phyloP scores from a whole-genome alignment of 1,284 basidiomycete species.

The Exobasidium cylindrosporum region DNA sequence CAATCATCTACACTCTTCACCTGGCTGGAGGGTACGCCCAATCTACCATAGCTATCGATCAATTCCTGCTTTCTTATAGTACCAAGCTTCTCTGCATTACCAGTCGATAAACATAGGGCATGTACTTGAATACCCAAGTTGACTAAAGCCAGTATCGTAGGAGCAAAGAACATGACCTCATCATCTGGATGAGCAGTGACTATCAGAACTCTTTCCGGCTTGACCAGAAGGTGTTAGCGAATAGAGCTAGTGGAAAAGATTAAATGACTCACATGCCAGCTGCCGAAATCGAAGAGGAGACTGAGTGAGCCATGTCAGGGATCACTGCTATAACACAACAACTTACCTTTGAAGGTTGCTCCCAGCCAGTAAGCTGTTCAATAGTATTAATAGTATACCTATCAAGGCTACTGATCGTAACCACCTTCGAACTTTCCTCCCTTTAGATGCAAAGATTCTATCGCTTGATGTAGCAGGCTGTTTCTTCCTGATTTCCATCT shows the following conservation, averaged over 20 bases:
- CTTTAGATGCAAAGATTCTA: too few species aligned
- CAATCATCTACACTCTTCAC: conserved; percentile 68
- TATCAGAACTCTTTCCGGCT: conserved; percentile 58
- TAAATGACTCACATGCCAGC: too few species aligned
- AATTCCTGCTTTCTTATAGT: conserved; percentile 67
- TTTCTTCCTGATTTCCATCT: too few species aligned
- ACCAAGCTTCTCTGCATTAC: conserved; percentile 81
- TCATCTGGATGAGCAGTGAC: conserved; percentile 88
- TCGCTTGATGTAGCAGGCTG: too few species aligned
- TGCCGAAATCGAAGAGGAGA: too few species aligned
- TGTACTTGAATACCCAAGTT: conserved; percentile 51
- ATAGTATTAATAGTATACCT: too few species aligned
- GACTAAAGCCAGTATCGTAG: conserved; percentile 66
- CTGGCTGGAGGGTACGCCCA: conserved; percentile 66
- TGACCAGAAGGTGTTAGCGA: background rate
- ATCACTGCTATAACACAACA: too few species aligned
- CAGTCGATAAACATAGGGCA: conserved; percentile 59
- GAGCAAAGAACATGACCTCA: conserved; percentile 87
- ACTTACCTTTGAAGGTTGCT: background rate
- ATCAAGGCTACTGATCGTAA: too few species aligned
- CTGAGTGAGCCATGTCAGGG: too few species aligned
- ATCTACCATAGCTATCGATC: conserved; percentile 55
- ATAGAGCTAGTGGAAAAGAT: too few species aligned
- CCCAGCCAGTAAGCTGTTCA: background rate
- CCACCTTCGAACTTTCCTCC: too few species aligned